Conservation (phyloP, 2,329 filamentous ascomycete genomes). For the Trichoderma sp. region DNA sequence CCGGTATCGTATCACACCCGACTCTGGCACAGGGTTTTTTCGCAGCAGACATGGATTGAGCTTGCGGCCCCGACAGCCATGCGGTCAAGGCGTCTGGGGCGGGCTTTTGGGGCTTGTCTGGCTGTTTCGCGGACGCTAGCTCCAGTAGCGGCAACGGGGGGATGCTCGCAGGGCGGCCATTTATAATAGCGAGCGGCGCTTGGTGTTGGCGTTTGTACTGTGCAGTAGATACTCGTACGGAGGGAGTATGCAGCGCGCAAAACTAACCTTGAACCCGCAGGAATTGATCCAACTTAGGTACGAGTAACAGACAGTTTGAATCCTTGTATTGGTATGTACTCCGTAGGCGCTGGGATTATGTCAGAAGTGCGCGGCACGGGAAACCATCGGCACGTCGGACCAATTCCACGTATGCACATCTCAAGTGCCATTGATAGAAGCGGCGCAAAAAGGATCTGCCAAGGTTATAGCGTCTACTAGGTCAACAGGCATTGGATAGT, state of each 20-base stretch:
- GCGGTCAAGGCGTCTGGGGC: conserved; percentile 22
- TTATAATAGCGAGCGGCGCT: not conserved
- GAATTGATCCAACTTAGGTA: no score
- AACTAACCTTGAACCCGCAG: not conserved
- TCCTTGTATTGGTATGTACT: no score
- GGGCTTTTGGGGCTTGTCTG: conserved; percentile 8
- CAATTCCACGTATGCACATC: not conserved
- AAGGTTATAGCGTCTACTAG: not conserved
- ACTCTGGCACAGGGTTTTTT: conserved; percentile 8
- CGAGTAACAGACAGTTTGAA: no score
- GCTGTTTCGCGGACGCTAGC: conserved; percentile 6
- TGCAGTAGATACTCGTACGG: not conserved
- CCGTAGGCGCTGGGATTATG: not conserved
- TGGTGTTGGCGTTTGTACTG: not conserved
- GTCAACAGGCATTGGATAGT: not conserved
- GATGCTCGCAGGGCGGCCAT: not conserved
- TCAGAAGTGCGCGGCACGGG: not conserved
- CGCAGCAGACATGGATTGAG: not conserved
- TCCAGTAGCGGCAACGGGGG: not conserved
- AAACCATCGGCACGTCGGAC: not conserved
- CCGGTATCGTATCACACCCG: conserved; percentile 19
- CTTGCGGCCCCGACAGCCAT: conserved; percentile 17
- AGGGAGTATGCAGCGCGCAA: not conserved
- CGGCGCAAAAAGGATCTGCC: not conserved
- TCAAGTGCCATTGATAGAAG: not conserved